phyloP scores from a whole-genome alignment of 441 rosid genomes.

The Bruguiera hainesii region DNA sequence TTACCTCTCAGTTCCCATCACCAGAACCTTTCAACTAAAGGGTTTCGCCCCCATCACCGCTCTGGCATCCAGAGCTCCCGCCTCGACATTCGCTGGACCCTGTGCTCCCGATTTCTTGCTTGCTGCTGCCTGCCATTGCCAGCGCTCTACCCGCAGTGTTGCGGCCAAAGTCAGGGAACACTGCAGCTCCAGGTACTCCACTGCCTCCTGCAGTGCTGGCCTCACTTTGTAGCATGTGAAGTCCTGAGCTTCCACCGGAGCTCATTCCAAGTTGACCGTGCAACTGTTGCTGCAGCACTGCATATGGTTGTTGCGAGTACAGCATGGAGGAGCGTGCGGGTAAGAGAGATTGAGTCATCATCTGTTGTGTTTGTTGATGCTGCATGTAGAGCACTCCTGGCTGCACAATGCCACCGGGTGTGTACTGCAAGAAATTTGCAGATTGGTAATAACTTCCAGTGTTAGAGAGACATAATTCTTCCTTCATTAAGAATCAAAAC shows the following conservation, averaged over 20 bases:
- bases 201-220: constrained; percentile 45
- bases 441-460: not conserved
- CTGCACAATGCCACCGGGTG: constrained; percentile 65
- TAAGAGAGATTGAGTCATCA: constrained; percentile 89
- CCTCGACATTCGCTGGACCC: constrained; percentile 72
- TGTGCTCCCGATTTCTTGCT: constrained; percentile 75
- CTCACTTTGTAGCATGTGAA: constrained; percentile 80
- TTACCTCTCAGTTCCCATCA: constrained; percentile 59
- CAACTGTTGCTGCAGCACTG: constrained; percentile 77
- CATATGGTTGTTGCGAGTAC: constrained; percentile 74
- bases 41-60: constrained; percentile 78
- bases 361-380: constrained; percentile 85
- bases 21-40: constrained; percentile 78
- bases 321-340: constrained; percentile 91
- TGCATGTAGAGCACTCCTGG: constrained; percentile 83
- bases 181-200: constrained; percentile 52
- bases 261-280: constrained; percentile 92
- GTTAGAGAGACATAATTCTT: too few relatives aligned
- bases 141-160: constrained; percentile 40
- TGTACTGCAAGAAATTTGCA: constrained; percentile 39
- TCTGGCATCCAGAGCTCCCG: constrained; percentile 64
- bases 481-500: too few relatives aligned
- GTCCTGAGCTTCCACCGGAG: constrained; percentile 72
- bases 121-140: constrained; percentile 51
- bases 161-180: constrained; percentile 77